A percentile compares a stretch with the other conserved stretches of the same genome.
phyloP scores from a whole-genome alignment of 108 stramenopile species.

The Thalassiosira profunda region DNA sequence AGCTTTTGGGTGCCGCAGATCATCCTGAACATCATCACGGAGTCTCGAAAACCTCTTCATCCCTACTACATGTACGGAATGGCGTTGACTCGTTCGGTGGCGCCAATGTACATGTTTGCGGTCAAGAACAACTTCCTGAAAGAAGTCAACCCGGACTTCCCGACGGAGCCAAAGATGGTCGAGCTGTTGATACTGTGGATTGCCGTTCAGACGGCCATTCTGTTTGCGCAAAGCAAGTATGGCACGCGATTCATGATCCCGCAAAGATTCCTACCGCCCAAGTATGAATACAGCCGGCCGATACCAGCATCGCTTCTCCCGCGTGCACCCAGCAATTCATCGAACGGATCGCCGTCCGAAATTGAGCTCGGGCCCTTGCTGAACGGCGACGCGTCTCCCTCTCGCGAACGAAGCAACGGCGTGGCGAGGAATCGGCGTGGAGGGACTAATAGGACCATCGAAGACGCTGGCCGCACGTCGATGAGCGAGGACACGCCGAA shows the following conservation, averaged over 20 bases:
- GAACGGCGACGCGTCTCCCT: constrained; percentile 30
- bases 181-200: constrained; percentile 87
- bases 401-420: constrained; percentile 14
- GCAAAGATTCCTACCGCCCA: constrained; percentile 89
- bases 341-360: constrained; percentile 50
- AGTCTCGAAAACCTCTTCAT: constrained; percentile 86
- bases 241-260: constrained; percentile 97
- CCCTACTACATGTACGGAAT: constrained; percentile 88
- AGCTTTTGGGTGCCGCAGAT: constrained; percentile 99
- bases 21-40: constrained; percentile 80
- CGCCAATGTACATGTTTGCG: constrained; percentile 95
- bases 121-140: constrained; percentile 87
- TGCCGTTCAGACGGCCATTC: constrained; percentile 78
- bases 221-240: constrained; percentile 80
- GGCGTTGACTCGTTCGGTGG: constrained; percentile 81
- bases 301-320: constrained; percentile 78
- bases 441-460: constrained; percentile 27
- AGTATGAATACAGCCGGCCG: constrained; percentile 94
- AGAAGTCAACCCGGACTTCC: constrained; percentile 81
- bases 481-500: constrained; percentile 38
- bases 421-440: constrained; percentile 36
- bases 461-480: constrained; percentile 24
- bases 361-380: constrained; percentile 53
- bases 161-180: constrained; percentile 62
- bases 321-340: constrained; percentile 26